Base-by-base conservation (phyloP, 352 stramenopile species). In the Peronosclerospora sorghi region DNA sequence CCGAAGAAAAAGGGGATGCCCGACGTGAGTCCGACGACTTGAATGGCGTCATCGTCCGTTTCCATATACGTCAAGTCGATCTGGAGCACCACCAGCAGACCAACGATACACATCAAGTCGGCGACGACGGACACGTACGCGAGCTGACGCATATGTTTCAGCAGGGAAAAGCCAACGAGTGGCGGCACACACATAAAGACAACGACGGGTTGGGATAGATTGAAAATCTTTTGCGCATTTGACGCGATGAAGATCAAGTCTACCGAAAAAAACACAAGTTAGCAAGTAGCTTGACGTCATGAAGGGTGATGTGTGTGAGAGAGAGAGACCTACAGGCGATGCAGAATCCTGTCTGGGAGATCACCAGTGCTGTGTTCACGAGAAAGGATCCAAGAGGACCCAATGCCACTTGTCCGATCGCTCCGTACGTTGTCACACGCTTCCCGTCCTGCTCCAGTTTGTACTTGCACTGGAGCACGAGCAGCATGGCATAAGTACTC, bases 161-260 rank as follows among this genome's bases (percentile, higher is more conserved):
- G 67, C 51, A 95, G 65, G 8, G 89, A 88, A 32, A 96, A 77
- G 1, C 65, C 50, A 23, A 83, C 53, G 2, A 96, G 59, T 9
- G 70, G 73, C 1, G 74, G 65, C 4, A 88, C 54, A 17, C 72
- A 86, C 20, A 82, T 54, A 0, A 58, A 59, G 2, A 88, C 64
- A 14, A 84, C 59, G 20, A 81, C 35, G 12, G 61, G 51, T 14
- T 80, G 80, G 3, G 65, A 67, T 15, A 86, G 46, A 2, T 65
- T 52, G 32, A 78, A 54, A 47, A 94, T 86, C 20, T 71, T 82
- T 32, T 90, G 61, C 1, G 86, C 59, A 52, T 96, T 96, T 3
- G 80, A 72, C 8, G 80, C 67, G 36, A 96, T 95, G 46, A 96
- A 96, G 58, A 95, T 95, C 30, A 96, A 64, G 48, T 96, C 72